Evolutionary conservation across 2,329 filamentous ascomycete genomes (phyloP), one percentile per base, ranked within the genome.

Genomic region (Paecilomyces sp.): DNA sequence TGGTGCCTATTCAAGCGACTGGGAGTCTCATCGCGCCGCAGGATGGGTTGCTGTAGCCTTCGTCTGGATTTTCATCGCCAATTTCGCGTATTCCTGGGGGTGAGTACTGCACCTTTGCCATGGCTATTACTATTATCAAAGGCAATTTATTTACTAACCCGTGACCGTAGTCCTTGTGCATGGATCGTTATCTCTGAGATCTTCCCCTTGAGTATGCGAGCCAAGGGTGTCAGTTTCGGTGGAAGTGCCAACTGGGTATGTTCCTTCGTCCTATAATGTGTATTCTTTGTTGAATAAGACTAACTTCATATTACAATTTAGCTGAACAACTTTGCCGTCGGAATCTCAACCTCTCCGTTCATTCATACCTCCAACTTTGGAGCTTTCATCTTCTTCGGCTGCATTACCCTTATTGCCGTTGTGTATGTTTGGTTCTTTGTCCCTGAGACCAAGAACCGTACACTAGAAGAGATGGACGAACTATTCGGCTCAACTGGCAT

Each of bases 181-280:
- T 92, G 89, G 88, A 89, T 90, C 62, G 80, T 92, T 55, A 81
- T 89, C 1, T 84, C 87, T 1, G 88, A 91, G 73, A 85, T 91
- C 54, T 92, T 87, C 84, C 88, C 88, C 0, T 74, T 91, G 3
- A 86, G 83, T 61, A 86, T 86, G 31, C 81, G 88, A 1, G 83
- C 89, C 0, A 89, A 90, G 62, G 73, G 74, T 6, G 67, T 71
- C 13, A 67, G 64, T 63, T 62, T 74, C 3, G 68, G 68, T 18
- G 73, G 70, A 6, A 68, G 67, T 28, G 67, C 65, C 18, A 74
- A 75, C 61, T 76, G 74, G 74, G 65, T 74, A 58, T 51, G 63
- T 62, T 5, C 63, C 31, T 57, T 54, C 9, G 31, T 55, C 41
- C 30, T 22, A 22, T 22, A 2, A 22, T 22, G 22, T 22, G 22